These are phyloP conservation scores for Nectriaceae sp. DNA, from an alignment of 2,329 filamentous ascomycete species.

Conservation along the genomic window DNA sequence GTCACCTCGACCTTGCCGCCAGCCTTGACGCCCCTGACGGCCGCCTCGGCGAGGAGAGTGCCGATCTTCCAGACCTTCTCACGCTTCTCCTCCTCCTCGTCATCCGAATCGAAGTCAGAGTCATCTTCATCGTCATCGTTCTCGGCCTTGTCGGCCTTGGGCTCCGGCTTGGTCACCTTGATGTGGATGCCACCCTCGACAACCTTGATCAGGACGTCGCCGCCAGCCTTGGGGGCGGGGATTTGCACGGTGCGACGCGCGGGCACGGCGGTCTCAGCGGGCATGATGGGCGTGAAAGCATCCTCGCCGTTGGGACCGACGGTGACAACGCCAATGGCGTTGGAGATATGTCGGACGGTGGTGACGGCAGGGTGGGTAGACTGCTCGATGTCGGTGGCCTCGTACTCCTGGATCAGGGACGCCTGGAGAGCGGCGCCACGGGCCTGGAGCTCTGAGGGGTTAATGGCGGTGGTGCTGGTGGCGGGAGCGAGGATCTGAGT, in stretches of 20 bases:
- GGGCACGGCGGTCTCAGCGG: conserved; percentile 85
- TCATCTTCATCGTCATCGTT: conserved; percentile 68
- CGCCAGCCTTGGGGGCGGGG: conserved; percentile 73
- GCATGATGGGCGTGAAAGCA: conserved; percentile 78
- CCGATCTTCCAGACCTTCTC: conserved; percentile 94
- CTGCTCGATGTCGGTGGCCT: conserved; percentile 90
- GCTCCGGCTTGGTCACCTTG: conserved; percentile 87
- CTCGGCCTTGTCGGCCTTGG: conserved; percentile 72
- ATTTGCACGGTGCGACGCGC: conserved; percentile 84
- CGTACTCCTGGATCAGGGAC: conserved; percentile 91
- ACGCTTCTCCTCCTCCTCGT: conserved; percentile 83
- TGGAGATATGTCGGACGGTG: conserved; percentile 84
- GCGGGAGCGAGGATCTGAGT: conserved; percentile 82
- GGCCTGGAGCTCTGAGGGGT: conserved; percentile 87
- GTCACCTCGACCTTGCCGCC: conserved; percentile 90
- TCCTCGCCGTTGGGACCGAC: conserved; percentile 60
- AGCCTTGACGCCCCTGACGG: conserved; percentile 82
- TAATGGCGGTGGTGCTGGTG: conserved; percentile 76
- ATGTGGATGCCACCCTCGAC: conserved; percentile 89
- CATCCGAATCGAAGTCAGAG: conserved; percentile 59
- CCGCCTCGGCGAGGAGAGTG: conserved; percentile 79
- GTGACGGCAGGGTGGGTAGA: conserved; percentile 95
- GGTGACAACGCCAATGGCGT: conserved; percentile 84
- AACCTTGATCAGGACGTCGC: conserved; percentile 85
- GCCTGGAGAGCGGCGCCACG: conserved; percentile 95